These are phyloP conservation scores for Pseudonectria buxi DNA, from an alignment of 2,329 filamentous ascomycete genomes.

Conservation along the genomic window DNA sequence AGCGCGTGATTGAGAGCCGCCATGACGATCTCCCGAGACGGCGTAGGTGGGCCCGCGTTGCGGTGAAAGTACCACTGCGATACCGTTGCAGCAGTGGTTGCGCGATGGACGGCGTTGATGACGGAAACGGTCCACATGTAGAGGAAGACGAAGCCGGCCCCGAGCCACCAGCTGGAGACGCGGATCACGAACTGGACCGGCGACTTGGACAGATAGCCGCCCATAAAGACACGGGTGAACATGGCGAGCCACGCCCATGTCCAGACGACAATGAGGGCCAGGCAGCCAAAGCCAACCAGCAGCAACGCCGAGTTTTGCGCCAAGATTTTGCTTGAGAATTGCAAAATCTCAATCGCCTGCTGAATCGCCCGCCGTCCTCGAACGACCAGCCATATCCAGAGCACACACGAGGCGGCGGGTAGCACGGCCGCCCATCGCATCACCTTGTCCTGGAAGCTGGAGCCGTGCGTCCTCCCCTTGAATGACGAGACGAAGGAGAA, in stretches of 20 bases:
- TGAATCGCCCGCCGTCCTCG: constrained; percentile 73
- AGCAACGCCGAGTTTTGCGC: constrained; percentile 78
- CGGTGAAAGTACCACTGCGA: constrained; percentile 99
- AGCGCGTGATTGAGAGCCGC: constrained; percentile 76
- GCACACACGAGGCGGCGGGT: constrained; percentile 63
- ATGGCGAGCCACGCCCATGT: constrained; percentile 96
- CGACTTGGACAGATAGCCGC: constrained; percentile 68
- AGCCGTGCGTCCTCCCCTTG: constrained; percentile 66
- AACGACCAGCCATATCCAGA: constrained; percentile 80
- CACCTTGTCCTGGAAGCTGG: constrained; percentile 72
- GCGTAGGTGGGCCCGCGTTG: constrained; percentile 68
- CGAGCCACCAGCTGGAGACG: constrained; percentile 88
- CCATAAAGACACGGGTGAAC: constrained; percentile 92
- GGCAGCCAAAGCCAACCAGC: constrained; percentile 70
- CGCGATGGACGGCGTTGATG: constrained; percentile 80
- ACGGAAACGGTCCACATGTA: constrained; percentile 93
- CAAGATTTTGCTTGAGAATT: constrained; percentile 85
- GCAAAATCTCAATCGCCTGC: constrained; percentile 80
- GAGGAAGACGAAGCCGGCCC: constrained; percentile 83
- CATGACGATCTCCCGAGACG: constrained; percentile 72
- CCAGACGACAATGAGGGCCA: constrained; percentile 73
- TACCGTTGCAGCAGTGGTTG: constrained; percentile 88
- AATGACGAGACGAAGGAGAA: constrained; percentile 90
- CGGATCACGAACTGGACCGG: constrained; percentile 70
- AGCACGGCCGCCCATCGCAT: constrained; percentile 85